Conservation (phyloP, 2,329 filamentous ascomycete genomes). For the Talaromyces sp. region DNA sequence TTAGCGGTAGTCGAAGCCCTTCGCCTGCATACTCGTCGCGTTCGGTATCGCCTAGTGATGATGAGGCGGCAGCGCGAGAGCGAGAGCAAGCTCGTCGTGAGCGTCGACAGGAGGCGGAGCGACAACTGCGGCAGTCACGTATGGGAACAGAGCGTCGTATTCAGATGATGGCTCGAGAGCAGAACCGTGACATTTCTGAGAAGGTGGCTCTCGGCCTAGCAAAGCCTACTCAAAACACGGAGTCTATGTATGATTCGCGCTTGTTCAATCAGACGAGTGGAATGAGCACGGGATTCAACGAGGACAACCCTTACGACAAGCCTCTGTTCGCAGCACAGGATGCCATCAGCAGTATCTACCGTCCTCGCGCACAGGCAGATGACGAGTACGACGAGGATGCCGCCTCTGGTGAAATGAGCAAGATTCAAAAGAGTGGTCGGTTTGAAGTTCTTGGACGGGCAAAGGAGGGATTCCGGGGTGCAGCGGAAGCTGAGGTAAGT, state of each 20-base stretch:
- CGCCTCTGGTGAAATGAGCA: conserved; percentile 79
- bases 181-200: conserved; percentile 94
- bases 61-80: conserved; percentile 68
- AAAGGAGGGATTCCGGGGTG: conserved; percentile 83
- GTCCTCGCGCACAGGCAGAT: conserved; percentile 69
- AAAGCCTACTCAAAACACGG: conserved; percentile 86
- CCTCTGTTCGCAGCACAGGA: conserved; percentile 95
- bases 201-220: conserved; percentile 93
- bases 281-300: conserved; percentile 90
- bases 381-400: conserved; percentile 75
- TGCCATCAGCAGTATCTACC: conserved; percentile 90
- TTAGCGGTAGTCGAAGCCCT: conserved; percentile 43
- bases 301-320: conserved; percentile 97
- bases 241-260: conserved; percentile 95
- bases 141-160: conserved; percentile 93
- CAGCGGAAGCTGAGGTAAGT: conserved; percentile 71
- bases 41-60: conserved; percentile 52
- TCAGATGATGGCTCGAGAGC: conserved; percentile 90
- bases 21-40: conserved; percentile 44
- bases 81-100: conserved; percentile 77
- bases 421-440: conserved; percentile 78
- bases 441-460: conserved; percentile 87
- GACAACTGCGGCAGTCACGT: conserved; percentile 85
- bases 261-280: conserved; percentile 93
- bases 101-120: conserved; percentile 75